Percentiles rank a stretch among this genome's conserved stretches.
Evolutionary conservation across 176 grass and related monocot species (phyloP).

Genomic region (Musa acuminata): DNA sequence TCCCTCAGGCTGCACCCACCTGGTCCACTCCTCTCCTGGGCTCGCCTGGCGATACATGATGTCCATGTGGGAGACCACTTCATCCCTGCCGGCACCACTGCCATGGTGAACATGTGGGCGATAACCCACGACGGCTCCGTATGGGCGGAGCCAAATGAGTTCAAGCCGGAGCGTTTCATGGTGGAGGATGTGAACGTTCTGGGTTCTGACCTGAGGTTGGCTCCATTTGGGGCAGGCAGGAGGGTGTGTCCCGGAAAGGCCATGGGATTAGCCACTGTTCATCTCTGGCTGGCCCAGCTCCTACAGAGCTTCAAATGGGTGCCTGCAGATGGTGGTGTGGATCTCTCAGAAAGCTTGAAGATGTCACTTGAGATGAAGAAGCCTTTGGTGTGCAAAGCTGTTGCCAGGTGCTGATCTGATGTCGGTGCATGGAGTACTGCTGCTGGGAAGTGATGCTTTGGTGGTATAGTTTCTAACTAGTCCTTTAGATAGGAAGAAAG

Average conservation of each 20-base stretch:
- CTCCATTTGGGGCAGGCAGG: not conserved
- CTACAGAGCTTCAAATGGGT: not conserved
- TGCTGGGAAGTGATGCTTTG: too few relatives aligned
- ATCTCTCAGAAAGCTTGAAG: not conserved
- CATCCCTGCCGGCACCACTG: conserved; percentile 8
- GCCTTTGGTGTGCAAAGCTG: conserved; percentile 1
- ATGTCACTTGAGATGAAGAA: conserved; percentile 11
- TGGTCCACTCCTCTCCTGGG: not conserved
- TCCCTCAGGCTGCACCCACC: conserved; percentile 7
- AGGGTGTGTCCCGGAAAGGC: conserved; percentile 5
- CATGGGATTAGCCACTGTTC: conserved; percentile 2
- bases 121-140: not conserved
- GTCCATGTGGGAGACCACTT: conserved; percentile 6
- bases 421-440: too few relatives aligned
- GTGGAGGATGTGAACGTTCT: conserved; percentile 6
- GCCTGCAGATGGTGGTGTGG: not conserved
- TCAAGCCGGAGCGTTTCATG: not conserved
- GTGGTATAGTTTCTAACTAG: too few relatives aligned
- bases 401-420: not conserved
- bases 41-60: not conserved
- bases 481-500: too few relatives aligned
- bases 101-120: conserved; percentile 11
- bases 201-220: conserved; percentile 7
- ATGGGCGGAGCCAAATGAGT: not conserved
- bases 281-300: conserved; percentile 7